Evolutionary conservation across 2,329 filamentous ascomycete species (phyloP), one percentile per base, ranked within the genome.

Genomic region (Trichoderma harzianum): DNA sequence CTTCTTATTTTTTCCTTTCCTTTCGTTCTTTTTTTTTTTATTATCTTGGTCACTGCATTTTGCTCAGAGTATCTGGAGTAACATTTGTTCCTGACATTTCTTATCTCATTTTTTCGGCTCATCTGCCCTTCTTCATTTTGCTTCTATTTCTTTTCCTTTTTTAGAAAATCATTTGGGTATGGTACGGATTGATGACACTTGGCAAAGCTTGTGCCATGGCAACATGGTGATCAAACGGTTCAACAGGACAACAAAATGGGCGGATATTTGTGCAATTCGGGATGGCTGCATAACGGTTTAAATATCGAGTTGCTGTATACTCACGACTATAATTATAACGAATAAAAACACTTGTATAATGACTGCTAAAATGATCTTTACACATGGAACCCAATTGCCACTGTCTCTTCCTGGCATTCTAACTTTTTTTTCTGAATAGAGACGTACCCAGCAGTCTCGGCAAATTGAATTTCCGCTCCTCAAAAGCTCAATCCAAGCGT

Each of bases 401-500:
- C 5, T 30, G 1, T 16, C 26, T 58, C 16, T 32, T 21, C 55
- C 4, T 58, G 3, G n/a, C n/a, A n/a, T n/a, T n/a, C n/a, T n/a
- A n/a, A n/a, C 28, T 28, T 28, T 28, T 28, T 28, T 28, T 30
- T 30, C 28, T 30, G 1, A 3, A 53, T 24, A 53, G 43, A 3
- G 4, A 12, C n/a, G 5, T 21, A 11, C 21, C 21, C 47, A 14
- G n/a, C 47, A 53, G 10, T n/a, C n/a, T 30, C 68, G 68, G 68
- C 32, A 21, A 55, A 70, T 57, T 63, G 43, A 63, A 64, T 64
- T 63, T 63, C 68, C 68, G 65, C 18, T 60, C 65, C 36, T 53
- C 18, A 0, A 57, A n/a, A 21, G 12, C n/a, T 24, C n/a, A 28
- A 66, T 43, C 5, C 5, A 21, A 36, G 14, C 3, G 3, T 16